Evolutionary conservation across 257 asterid species (phyloP).

Genomic region (Forsythia viridissima): DNA sequence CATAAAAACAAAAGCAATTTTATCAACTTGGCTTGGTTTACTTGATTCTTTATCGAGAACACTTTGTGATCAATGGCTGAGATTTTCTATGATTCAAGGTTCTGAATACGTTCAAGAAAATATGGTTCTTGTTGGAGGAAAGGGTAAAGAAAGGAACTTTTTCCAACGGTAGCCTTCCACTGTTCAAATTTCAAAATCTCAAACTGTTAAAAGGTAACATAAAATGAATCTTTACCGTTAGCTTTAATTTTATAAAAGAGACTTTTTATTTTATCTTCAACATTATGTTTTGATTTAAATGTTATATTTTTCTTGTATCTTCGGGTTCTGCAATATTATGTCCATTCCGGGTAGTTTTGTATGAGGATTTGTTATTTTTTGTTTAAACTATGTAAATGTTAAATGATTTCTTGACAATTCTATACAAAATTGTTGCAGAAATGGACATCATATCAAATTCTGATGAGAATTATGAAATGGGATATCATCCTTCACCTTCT

Average conservation of each 20-base stretch:
- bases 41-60: background rate
- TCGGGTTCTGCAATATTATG: background rate
- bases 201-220: slow-evolving; percentile 49
- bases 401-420: slow-evolving; percentile 18
- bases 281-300: slow-evolving; percentile 3
- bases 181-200: slow-evolving; percentile 61
- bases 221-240: slow-evolving; percentile 43
- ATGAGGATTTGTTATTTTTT: slow-evolving; percentile 19
- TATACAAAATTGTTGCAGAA: slow-evolving; percentile 5
- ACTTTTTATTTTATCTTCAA: slow-evolving; percentile 3
- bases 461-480: slow-evolving; percentile 59
- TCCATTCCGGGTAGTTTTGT: background rate
- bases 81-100: slow-evolving; percentile 28
- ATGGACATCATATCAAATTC: slow-evolving; percentile 48
- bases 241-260: slow-evolving; percentile 23
- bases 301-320: background rate
- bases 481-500: slow-evolving; percentile 52
- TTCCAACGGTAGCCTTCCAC: slow-evolving; percentile 50
- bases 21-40: slow-evolving; percentile 11
- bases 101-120: slow-evolving; percentile 18
- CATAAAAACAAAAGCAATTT: background rate
- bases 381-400: slow-evolving; percentile 31
- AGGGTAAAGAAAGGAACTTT: slow-evolving; percentile 38
- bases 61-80: slow-evolving; percentile 22
- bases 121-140: slow-evolving; percentile 26